These are phyloP conservation scores for Umbellularia californica DNA, from an alignment of 164 flowering plant species.

Conservation along the genomic window DNA sequence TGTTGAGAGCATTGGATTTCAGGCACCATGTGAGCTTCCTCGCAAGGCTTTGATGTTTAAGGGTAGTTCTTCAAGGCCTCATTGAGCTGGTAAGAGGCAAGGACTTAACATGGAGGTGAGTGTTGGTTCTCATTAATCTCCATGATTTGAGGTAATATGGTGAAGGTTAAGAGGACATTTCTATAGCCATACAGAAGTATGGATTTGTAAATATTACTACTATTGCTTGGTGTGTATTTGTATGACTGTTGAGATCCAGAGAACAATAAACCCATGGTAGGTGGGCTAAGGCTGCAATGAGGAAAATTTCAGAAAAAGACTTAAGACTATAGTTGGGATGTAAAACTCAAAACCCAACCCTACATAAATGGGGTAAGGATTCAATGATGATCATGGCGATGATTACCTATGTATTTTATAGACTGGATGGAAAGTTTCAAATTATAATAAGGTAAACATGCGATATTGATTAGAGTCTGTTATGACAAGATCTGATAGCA, in stretches of 20 bases:
- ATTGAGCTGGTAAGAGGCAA: not conserved
- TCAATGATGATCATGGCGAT: no score
- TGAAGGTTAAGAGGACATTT: not conserved
- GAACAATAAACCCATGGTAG: no score
- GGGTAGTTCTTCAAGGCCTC: constrained; percentile 1
- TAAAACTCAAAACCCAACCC: no score
- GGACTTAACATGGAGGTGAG: not conserved
- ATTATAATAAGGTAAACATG: no score
- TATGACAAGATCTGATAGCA: no score
- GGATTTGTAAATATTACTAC: constrained; percentile 1
- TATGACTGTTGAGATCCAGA: not conserved
- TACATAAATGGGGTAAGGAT: no score
- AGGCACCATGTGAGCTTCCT: constrained; percentile 27
- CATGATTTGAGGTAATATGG: not conserved
- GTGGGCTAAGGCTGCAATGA: no score
- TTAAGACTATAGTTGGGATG: no score
- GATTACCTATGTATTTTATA: no score
- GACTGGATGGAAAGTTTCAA: no score
- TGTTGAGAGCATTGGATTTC: constrained; percentile 69
- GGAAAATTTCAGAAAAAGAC: no score
- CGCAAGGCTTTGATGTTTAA: not conserved
- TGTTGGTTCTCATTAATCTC: not conserved
- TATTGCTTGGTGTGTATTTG: not conserved
- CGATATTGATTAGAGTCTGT: no score
- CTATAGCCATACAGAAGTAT: not conserved